Percentiles rank a stretch among this genome's conserved stretches.
phyloP scores from a whole-genome alignment of 306 rosid genomes.

The Psophocarpus tetragonolobus region DNA sequence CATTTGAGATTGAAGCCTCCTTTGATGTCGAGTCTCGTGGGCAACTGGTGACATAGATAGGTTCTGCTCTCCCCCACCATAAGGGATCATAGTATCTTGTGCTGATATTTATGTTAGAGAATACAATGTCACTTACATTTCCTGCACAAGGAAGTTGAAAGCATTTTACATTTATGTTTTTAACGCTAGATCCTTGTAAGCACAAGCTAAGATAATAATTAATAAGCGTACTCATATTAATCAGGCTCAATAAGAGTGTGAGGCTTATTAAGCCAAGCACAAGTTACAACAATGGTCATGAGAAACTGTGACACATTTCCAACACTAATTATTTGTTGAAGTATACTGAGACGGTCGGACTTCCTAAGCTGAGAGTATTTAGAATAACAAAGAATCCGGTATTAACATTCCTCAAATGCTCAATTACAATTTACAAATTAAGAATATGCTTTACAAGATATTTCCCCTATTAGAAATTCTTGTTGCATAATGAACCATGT shows the following conservation, averaged over 20 bases:
- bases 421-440: background rate
- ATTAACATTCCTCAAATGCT: background rate
- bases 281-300: constrained; percentile 1
- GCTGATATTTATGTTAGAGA: constrained; percentile 87
- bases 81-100: constrained; percentile 90
- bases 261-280: background rate
- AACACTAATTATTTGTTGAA: background rate
- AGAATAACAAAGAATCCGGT: background rate
- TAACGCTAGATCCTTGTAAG: background rate
- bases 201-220: background rate
- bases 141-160: constrained; percentile 52
- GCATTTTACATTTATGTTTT: constrained; percentile 10
- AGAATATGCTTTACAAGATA: background rate
- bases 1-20: constrained; percentile 84
- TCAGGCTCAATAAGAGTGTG: background rate
- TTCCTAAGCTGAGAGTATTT: background rate
- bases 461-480: background rate
- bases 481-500: background rate
- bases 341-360: background rate
- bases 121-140: constrained; percentile 76
- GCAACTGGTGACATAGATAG: constrained; percentile 81
- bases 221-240: background rate
- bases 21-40: constrained; percentile 62
- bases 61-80: constrained; percentile 99
- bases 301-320: background rate